These are phyloP conservation scores for Aspergillus sp. DNA, from an alignment of 2,329 filamentous ascomycete genomes.

Conservation along the genomic window DNA sequence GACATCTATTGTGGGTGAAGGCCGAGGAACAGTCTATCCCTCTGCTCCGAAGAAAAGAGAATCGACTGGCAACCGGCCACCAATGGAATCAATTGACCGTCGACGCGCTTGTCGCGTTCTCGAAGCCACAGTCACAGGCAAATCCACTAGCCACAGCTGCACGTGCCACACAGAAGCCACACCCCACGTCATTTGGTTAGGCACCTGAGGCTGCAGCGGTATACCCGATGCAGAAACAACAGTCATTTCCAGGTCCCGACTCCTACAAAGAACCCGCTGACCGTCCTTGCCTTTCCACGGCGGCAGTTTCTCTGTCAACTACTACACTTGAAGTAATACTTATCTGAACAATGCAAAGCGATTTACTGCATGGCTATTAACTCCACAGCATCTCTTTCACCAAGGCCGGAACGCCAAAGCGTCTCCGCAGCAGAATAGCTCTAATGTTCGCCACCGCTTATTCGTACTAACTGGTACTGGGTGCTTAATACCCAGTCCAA, in stretches of 20 bases:
- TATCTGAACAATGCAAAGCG: slow-evolving; percentile 16
- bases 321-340: not conserved
- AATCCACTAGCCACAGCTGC: not conserved
- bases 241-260: not conserved
- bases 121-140: slow-evolving; percentile 17
- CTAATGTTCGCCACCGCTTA: slow-evolving; percentile 17
- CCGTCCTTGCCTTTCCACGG: not conserved
- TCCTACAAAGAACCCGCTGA: not conserved
- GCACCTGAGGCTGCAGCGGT: slow-evolving; percentile 1
- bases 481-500: not conserved
- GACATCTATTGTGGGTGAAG: not conserved
- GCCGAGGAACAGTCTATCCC: not conserved
- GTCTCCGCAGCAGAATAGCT: slow-evolving; percentile 17
- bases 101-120: slow-evolving; percentile 15
- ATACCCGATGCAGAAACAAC: not conserved
- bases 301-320: not conserved
- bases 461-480: slow-evolving; percentile 9
- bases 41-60: not conserved
- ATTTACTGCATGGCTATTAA: slow-evolving; percentile 15
- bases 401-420: slow-evolving; percentile 14
- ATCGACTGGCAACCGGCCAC: too few relatives aligned
- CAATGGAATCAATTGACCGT: not conserved
- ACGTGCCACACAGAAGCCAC: not conserved
- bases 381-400: slow-evolving; percentile 12
- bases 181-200: slow-evolving; percentile 30